Evolutionary conservation across 108 stramenopile genomes (phyloP), one percentile per base, ranked within the genome.

Genomic region (Skeletonema marinoi): DNA sequence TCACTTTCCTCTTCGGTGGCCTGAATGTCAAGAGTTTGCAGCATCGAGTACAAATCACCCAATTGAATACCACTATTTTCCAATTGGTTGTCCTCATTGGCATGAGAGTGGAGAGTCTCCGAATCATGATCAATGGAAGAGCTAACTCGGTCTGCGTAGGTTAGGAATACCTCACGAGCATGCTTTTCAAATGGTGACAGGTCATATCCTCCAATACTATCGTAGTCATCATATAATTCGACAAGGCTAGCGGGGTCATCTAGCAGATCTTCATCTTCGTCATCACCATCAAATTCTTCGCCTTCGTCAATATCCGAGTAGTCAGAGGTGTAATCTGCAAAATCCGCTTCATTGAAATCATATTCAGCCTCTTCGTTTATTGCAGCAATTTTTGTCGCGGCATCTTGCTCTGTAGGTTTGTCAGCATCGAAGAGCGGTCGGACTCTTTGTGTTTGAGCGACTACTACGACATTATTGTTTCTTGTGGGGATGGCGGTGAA

Each of bases 11-110:
- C 87, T 14, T 60, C 39, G 4, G 77, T 76, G 19, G 88, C 88
- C 46, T 88, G 78, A 25, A 91, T 84, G 66, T 91, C 90, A 19
- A 90, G 80, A 14, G 58, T 54, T 16, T 68, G 42, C 19, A 90
- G 67, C 86, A 90, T 83, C 11, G 50, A 62, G 12, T 67, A 74
- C 42, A 84, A 67, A 41, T 81, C 83, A 39, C 65, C 69, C 61
- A 74, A 60, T 33, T 65, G 30, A 35, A 83, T 83, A 3, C 72
- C 78, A 41, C 66, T 69, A 35, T 80, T 83, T 12, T 67, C 73
- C 35, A 75, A 64, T 30, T 60, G 65, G 9, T 64, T 51, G 3
- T 59, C 65, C 35, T 75, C 81, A 46, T 68, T 69, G 3, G 51
- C 69, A 41, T 17, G 3, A 21, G 80, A 17, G 14, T 66, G 42